These are phyloP conservation scores for Solidago caesia DNA, from an alignment of 129 eudicot genomes.

Conservation along the genomic window DNA sequence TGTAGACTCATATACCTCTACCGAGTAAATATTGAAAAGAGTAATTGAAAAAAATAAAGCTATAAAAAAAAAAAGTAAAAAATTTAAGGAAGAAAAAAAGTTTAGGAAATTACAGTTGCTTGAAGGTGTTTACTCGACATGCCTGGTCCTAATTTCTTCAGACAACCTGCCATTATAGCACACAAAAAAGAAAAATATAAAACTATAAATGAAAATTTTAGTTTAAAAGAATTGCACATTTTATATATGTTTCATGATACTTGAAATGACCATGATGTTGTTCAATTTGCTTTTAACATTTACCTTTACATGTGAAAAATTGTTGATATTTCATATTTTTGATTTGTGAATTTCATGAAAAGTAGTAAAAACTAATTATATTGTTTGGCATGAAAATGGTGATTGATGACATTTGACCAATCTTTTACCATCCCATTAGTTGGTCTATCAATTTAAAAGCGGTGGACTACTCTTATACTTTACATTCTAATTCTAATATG, in stretches of 20 bases:
- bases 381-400: conserved; percentile 7
- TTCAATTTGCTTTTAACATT: not conserved
- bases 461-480: conserved; percentile 23
- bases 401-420: conserved; percentile 25
- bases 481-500: not conserved
- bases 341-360: not conserved
- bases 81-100: not conserved
- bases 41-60: not conserved
- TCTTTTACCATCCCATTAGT: conserved; percentile 17
- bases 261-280: not conserved
- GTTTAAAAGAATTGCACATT: not conserved
- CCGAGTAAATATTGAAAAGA: not conserved
- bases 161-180: conserved; percentile 56
- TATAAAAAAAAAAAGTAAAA: not conserved
- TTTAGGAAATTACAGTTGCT: conserved; percentile 51
- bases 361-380: not conserved
- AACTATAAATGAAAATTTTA: not conserved
- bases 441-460: conserved; percentile 26
- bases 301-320: not conserved
- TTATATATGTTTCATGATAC: not conserved
- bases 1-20: no score
- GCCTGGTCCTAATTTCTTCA: conserved; percentile 67
- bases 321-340: not conserved
- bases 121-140: conserved; percentile 59
- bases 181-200: not conserved